Evolutionary conservation across 345 rosid genomes (phyloP).

Genomic region (Theobroma cacao): DNA sequence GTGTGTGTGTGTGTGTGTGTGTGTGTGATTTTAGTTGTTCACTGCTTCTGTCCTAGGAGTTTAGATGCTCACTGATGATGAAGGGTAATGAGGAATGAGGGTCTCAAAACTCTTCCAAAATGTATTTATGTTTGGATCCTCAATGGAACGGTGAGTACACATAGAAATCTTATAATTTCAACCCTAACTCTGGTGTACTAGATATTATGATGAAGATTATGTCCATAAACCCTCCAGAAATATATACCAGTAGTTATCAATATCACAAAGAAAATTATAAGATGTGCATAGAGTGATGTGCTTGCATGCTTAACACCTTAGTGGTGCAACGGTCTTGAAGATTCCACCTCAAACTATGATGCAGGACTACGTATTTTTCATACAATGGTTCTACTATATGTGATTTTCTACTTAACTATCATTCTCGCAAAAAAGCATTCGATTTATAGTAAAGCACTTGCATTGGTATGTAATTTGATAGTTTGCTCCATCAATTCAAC

Average conservation of each 20-base stretch:
- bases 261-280: background rate
- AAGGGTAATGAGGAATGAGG: background rate
- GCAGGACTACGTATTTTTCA: background rate
- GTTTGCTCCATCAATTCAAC: background rate
- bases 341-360: background rate
- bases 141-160: background rate
- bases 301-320: background rate
- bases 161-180: background rate
- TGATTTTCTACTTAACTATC: background rate
- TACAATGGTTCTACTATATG: background rate
- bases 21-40: too few relatives aligned
- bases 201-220: background rate
- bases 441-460: background rate
- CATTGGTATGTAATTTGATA: background rate
- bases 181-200: background rate
- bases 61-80: background rate
- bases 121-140: background rate
- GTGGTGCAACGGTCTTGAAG: background rate
- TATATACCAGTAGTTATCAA: background rate
- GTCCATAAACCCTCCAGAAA: background rate
- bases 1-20: too few relatives aligned
- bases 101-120: background rate
- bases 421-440: background rate
- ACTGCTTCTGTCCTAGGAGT: too few relatives aligned
- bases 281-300: background rate